phyloP scores from a whole-genome alignment of 306 rosid genomes.

The Hippophae tibetana region DNA sequence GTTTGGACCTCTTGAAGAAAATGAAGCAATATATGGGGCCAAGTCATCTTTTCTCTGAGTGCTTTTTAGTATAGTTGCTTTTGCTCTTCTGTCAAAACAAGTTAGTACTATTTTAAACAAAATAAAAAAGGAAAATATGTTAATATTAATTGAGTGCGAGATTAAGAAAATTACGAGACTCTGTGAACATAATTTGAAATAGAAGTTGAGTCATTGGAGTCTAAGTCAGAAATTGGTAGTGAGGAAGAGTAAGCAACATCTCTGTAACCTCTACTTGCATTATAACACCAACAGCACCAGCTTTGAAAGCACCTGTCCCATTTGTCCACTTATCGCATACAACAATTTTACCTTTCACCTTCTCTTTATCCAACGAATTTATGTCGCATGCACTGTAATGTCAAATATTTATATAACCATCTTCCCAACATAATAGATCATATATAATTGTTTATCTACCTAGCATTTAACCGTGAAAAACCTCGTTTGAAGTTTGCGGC shows the following conservation, averaged over 20 bases:
- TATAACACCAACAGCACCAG: conserved; percentile 7
- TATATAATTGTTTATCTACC: neutral
- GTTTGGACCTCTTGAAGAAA: conserved; percentile 31
- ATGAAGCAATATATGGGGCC: conserved; percentile 27
- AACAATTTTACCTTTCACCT: conserved; percentile 6
- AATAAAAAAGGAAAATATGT: too few relatives aligned
- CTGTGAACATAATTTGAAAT: neutral
- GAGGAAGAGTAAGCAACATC: neutral
- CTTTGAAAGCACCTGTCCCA: neutral
- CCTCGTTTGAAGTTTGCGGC: conserved; percentile 11
- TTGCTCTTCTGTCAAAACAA: conserved; percentile 3
- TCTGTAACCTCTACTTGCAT: conserved; percentile 1
- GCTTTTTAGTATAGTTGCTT: conserved; percentile 16
- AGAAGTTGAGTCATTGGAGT: neutral
- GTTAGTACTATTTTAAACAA: too few relatives aligned
- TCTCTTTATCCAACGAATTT: neutral
- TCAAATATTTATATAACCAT: neutral
- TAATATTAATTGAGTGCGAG: too few relatives aligned
- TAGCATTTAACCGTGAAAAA: neutral
- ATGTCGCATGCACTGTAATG: neutral
- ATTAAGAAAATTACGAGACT: too few relatives aligned
- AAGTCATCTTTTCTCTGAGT: conserved; percentile 10
- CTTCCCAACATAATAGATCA: too few relatives aligned
- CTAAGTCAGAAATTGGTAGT: neutral
- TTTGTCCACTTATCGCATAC: neutral